Evolutionary conservation across 129 eudicot genomes (phyloP).

Genomic region (Pseudognaphalium luteoalbum): DNA sequence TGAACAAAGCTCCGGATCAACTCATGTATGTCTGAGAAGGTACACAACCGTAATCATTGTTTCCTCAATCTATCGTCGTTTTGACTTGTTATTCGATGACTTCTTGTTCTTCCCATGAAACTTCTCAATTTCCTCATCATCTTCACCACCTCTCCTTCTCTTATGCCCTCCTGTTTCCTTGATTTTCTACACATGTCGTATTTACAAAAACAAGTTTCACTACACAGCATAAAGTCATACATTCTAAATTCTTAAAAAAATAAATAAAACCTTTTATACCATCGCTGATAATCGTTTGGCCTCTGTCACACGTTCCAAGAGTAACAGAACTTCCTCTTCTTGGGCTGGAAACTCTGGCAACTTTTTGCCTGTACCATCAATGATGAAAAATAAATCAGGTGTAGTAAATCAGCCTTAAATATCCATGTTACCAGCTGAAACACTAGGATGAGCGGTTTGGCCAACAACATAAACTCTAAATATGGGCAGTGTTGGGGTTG

Average conservation of each 20-base stretch:
- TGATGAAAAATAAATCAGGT: neutral
- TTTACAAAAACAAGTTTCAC: neutral
- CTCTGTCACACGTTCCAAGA: conserved; percentile 70
- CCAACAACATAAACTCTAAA: too few relatives aligned
- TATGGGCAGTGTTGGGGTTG: too few relatives aligned
- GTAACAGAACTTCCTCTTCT: conserved; percentile 68
- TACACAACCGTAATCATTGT: neutral
- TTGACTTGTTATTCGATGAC: conserved; percentile 41
- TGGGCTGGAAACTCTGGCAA: conserved; percentile 60
- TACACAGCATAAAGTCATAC: neutral
- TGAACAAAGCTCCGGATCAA: too few relatives aligned
- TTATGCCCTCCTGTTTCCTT: conserved; percentile 61
- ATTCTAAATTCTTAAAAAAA: neutral
- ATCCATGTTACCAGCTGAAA: too few relatives aligned
- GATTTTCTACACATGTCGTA: conserved; percentile 50
- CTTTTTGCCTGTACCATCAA: conserved; percentile 58
- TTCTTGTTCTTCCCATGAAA: conserved; percentile 50
- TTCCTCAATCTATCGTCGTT: conserved; percentile 31
- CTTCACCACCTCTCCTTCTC: conserved; percentile 52
- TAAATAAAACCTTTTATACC: conserved; percentile 34
- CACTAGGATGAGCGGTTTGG: too few relatives aligned
- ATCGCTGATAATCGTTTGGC: conserved; percentile 64
- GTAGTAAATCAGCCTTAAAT: neutral
- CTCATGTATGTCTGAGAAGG: too few relatives aligned
- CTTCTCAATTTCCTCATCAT: conserved; percentile 49